These are phyloP conservation scores for Aspergillus biplanus DNA, from an alignment of 495 filamentous ascomycete genomes.

Conservation along the genomic window DNA sequence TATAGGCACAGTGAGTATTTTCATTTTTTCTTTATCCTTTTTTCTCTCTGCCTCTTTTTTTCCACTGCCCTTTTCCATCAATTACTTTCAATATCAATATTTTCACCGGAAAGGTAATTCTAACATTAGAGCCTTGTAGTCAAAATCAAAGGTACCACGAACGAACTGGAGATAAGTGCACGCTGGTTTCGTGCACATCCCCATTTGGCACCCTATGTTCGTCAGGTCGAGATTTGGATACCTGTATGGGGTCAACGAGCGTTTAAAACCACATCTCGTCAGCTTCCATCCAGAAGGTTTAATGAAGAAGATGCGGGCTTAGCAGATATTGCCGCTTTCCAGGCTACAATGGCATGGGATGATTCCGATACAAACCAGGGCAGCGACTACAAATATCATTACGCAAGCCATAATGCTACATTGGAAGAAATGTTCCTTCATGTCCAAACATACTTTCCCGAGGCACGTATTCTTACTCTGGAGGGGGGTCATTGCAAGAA, in stretches of 20 bases:
- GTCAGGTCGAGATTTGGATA: slow-evolving; percentile 74
- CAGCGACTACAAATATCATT: slow-evolving; percentile 52
- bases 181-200: slow-evolving; percentile 60
- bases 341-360: slow-evolving; percentile 37
- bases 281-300: slow-evolving; percentile 43
- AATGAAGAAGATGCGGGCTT: slow-evolving; percentile 30
- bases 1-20: slow-evolving; percentile 63
- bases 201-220: slow-evolving; percentile 64
- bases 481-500: slow-evolving; percentile 77
- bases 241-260: slow-evolving; percentile 67
- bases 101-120: not conserved
- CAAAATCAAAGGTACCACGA: slow-evolving; percentile 71
- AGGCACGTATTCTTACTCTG: slow-evolving; percentile 67
- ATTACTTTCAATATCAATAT: too few species aligned
- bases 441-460: slow-evolving; percentile 57
- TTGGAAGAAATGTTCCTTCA: slow-evolving; percentile 69
- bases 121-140: slow-evolving; percentile 38
- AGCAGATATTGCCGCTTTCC: slow-evolving; percentile 48
- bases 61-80: too few species aligned
- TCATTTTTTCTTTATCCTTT: not conserved
- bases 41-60: not conserved
- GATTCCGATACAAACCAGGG: slow-evolving; percentile 34
- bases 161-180: slow-evolving; percentile 56
- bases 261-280: slow-evolving; percentile 26
- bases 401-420: slow-evolving; percentile 61